Conservation (phyloP, 2,329 filamentous ascomycete genomes). For the Pseudophaeomoniella oleicola region DNA sequence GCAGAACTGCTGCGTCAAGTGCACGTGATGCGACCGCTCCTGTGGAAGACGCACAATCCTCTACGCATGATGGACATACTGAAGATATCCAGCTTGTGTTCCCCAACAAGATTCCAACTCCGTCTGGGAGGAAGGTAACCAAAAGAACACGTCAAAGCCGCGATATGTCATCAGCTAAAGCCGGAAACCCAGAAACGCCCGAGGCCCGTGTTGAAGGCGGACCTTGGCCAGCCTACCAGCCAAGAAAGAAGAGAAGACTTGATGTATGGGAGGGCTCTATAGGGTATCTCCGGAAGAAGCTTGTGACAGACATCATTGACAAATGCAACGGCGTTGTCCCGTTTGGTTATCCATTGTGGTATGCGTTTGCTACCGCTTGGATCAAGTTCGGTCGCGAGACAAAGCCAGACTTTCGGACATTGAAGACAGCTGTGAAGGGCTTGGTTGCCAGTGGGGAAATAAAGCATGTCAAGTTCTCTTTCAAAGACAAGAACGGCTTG, state of each 20-base stretch:
- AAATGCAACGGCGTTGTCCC: conserved; percentile 41
- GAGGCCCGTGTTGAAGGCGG: neutral
- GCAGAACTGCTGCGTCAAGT: neutral
- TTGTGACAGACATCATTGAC: conserved; percentile 40
- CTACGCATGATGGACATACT: neutral
- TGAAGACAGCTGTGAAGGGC: conserved; percentile 34
- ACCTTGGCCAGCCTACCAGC: neutral
- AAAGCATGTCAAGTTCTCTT: conserved; percentile 37
- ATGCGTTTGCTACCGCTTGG: conserved; percentile 41
- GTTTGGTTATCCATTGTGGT: conserved; percentile 37
- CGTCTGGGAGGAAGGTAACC: too few species aligned
- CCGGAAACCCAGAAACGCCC: neutral
- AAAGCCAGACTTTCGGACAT: conserved; percentile 36
- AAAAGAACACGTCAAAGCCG: neutral
- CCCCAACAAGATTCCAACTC: too few species aligned
- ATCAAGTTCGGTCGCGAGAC: conserved; percentile 25
- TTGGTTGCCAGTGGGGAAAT: conserved; percentile 36
- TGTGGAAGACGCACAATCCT: neutral
- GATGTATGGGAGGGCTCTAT: conserved; percentile 26
- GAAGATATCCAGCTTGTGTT: neutral
- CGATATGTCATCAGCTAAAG: neutral
- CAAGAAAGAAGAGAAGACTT: conserved; percentile 1
- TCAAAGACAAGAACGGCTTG: conserved; percentile 30
- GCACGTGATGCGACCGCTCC: neutral
- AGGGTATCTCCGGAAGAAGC: conserved; percentile 28